Evolutionary conservation across 164 flowering plant genomes (phyloP), one percentile per base, ranked within the genome.

Genomic region (Aristolochia fimbriata): DNA sequence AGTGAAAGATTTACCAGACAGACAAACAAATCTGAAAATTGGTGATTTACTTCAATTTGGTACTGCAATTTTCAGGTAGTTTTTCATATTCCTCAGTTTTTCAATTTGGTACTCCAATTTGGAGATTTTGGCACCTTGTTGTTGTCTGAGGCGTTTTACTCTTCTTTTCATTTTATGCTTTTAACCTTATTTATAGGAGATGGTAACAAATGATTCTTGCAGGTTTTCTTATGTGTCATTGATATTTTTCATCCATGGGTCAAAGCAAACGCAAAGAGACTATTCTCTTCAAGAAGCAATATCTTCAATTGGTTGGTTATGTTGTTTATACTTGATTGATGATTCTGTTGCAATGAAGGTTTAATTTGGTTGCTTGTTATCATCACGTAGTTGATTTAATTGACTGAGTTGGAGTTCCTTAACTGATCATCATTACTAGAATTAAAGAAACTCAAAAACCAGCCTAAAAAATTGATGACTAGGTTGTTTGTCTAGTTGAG

Each of bases 31-130:
- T 51, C 57, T 90, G 61, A 71, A 79, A 62, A 89, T 85, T 63
- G 88, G 92, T 20, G 90, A 88, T 66, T 21, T 80, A 51, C 61
- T 91, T 65, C 74, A 83, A 14, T 91, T 91, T 78, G 97, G 94
- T 51, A 79, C 63, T 81, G 88, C 90, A 51, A 78, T 69, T 21
- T 91, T 83, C 84, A 91, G 89, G 96, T 88, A 7, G 27, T 11
- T 37, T 20, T n/a, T 58, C 17, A 31, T 55, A 41, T 33, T 37
- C 31, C 41, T 47, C n/a, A n/a, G n/a, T n/a, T n/a, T n/a, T 91
- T 65, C 74, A 83, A 14, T 91, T 91, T 78, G 97, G 94, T 51
- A 79, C 63, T 81, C 87, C 90, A 51, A 78, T 69, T 21, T 91
- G 82, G 83, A 91, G 89, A 1, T 60, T 23, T 0, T 31, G 23